Evolutionary conservation across 305 asterid genomes (phyloP), one percentile per base, ranked within the genome.

Genomic region (Fraxinus nigra): DNA sequence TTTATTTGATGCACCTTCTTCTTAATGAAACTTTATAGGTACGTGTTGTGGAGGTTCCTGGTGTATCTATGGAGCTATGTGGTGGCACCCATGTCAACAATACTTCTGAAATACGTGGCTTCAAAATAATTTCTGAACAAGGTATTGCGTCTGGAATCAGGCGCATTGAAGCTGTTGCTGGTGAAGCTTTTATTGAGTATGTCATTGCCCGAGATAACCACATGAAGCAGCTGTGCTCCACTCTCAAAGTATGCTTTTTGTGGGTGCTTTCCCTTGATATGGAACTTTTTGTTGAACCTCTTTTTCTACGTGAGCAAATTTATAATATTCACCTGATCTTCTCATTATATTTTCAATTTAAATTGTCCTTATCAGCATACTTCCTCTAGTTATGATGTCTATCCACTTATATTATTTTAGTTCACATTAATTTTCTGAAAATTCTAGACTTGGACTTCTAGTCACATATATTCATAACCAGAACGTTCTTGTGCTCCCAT

Each of bases 101-200:
- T 79, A 95, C 99, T 56, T 82, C 87, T 82, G 98, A 95, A 85
- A 89, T 95, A 74, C 97, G 99, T 38, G 99, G 98, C 59, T 94
- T 95, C 85, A 95, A 86, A 84, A 89, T 95, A 80, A 92, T 94
- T 75, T 94, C 98, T 1, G 99, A 94, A 74, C 98, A 94, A 84
- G 98, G 97, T 35, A 83, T 95, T 24, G 97, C 98, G 38, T 93
- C 98, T 32, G 99, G 99, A 72, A 80, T 92, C 78, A 89, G 97
- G 84, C 98, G 98, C 34, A 93, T 95, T 81, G 99, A 95, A 88
- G 98, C 98, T 24, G 99, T 94, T 74, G 98, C 99, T 5, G 99
- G 98, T 14, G 98, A 94, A 22, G 93, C 99, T 69, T 95, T 95
- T 85, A 89, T 95, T 5, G 98, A 94, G 82, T 92, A 94, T 85